phyloP scores from a whole-genome alignment of 1,284 basidiomycete genomes.

The Cerrena zonata region DNA sequence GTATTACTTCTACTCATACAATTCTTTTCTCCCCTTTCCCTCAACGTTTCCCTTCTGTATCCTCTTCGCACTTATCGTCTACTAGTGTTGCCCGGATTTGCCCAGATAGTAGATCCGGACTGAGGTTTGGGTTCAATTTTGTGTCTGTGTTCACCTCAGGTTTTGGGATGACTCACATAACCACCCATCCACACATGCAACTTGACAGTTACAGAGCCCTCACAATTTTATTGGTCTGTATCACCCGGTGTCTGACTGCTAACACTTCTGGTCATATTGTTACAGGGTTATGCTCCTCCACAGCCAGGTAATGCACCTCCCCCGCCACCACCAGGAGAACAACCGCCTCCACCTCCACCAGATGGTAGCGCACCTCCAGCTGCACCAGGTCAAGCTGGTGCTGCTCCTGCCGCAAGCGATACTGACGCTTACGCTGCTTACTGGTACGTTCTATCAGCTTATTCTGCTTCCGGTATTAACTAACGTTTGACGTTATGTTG shows the following conservation, averaged over 20 bases:
- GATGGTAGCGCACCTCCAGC: conserved; percentile 40
- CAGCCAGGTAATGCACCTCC: conserved; percentile 57
- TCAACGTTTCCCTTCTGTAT: conserved; percentile 11
- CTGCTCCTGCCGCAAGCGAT: conserved; percentile 45
- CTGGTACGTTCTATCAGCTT: conserved; percentile 51
- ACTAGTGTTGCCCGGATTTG: too few relatives aligned
- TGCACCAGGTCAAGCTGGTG: conserved; percentile 26
- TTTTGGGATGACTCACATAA: too few relatives aligned
- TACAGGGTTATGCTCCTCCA: conserved; percentile 57
- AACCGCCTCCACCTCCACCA: conserved; percentile 51
- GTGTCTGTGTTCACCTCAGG: too few relatives aligned
- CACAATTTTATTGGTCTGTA: conserved; percentile 26
- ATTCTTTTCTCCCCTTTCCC: conserved; percentile 19
- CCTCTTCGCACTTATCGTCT: too few relatives aligned
- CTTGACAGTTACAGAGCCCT: conserved; percentile 17
- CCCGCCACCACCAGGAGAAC: conserved; percentile 56
- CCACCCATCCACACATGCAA: not conserved
- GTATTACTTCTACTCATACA: conserved; percentile 27
- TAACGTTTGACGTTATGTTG: conserved; percentile 6
- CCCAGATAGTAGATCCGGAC: too few relatives aligned
- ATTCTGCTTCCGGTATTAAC: not conserved
- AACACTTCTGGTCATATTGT: conserved; percentile 14
- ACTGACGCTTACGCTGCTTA: conserved; percentile 64
- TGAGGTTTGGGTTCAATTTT: too few relatives aligned
- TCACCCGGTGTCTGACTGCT: conserved; percentile 19